A percentile compares a stretch with the other conserved stretches of the same genome.
Conservation (phyloP, 345 rosid species). For the Eutrema heterophyllum region DNA sequence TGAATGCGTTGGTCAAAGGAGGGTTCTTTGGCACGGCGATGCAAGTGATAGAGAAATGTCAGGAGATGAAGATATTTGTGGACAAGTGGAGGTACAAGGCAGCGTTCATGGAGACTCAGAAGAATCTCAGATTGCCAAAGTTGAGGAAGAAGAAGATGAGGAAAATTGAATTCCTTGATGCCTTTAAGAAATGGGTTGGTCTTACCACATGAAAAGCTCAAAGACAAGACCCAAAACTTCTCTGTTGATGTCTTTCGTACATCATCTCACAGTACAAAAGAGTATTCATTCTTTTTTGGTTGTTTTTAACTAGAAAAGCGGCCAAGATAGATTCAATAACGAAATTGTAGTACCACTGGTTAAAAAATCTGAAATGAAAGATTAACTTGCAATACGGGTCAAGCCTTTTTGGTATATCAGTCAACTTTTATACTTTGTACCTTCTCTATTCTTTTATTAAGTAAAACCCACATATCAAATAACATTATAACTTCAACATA, state of each 20-base stretch:
- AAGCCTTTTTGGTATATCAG: neutral
- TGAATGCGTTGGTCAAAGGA: conserved; percentile 77
- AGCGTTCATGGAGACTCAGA: conserved; percentile 84
- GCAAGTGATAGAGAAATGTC: conserved; percentile 90
- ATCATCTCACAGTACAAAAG: neutral
- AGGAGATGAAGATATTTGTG: conserved; percentile 75
- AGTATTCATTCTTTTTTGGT: neutral
- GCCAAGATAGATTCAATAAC: conserved; percentile 1
- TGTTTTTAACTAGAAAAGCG: neutral
- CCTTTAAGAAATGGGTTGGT: conserved; percentile 93
- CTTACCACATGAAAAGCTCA: conserved; percentile 46
- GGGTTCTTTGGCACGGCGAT: conserved; percentile 90
- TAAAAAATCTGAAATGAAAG: no score
- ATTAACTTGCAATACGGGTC: no score
- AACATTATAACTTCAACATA: neutral
- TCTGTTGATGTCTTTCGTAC: neutral
- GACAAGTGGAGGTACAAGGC: conserved; percentile 95
- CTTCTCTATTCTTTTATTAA: neutral
- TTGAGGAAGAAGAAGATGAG: conserved; percentile 58
- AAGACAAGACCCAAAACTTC: neutral
- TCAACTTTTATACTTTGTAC: neutral
- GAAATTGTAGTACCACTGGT: no score
- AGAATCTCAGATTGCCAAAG: conserved; percentile 79
- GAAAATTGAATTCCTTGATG: conserved; percentile 73
- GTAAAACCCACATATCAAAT: neutral